Conservation (phyloP, 2,329 filamentous ascomycete species). For the Epicoccum nigrum region DNA sequence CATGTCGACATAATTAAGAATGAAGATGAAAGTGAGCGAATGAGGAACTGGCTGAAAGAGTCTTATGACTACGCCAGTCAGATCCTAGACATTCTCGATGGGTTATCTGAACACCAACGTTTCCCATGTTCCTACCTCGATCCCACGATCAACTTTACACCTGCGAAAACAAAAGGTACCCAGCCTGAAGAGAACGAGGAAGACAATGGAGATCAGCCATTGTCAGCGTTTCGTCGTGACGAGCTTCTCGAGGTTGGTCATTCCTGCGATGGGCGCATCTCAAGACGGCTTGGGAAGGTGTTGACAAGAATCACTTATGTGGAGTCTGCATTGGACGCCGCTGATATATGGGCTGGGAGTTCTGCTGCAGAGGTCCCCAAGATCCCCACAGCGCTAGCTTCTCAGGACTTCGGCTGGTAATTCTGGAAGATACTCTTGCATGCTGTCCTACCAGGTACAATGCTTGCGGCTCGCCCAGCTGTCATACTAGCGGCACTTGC, state of each 20-base stretch:
- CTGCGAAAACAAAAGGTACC: conserved; percentile 11
- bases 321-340: conserved; percentile 46
- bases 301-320: conserved; percentile 57
- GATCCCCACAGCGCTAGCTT: conserved; percentile 54
- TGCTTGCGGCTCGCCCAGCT: conserved; percentile 53
- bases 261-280: conserved; percentile 57
- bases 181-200: conserved; percentile 23
- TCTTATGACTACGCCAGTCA: conserved; percentile 59
- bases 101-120: conserved; percentile 47
- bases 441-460: conserved; percentile 56
- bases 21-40: conserved; percentile 43
- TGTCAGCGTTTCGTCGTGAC: conserved; percentile 51
- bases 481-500: conserved; percentile 57
- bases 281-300: conserved; percentile 56
- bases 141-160: conserved; percentile 49
- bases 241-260: conserved; percentile 60
- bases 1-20: conserved; percentile 48
- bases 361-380: conserved; percentile 45
- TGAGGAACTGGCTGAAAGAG: conserved; percentile 58
- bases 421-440: conserved; percentile 60
- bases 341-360: too few species aligned
- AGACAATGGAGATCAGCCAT: conserved; percentile 21
- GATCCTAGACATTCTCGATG: conserved; percentile 48
- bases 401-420: conserved; percentile 41
- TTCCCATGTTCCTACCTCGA: conserved; percentile 60